Base-by-base conservation (phyloP, 495 filamentous ascomycete species). In the Aspergillus leporis region DNA sequence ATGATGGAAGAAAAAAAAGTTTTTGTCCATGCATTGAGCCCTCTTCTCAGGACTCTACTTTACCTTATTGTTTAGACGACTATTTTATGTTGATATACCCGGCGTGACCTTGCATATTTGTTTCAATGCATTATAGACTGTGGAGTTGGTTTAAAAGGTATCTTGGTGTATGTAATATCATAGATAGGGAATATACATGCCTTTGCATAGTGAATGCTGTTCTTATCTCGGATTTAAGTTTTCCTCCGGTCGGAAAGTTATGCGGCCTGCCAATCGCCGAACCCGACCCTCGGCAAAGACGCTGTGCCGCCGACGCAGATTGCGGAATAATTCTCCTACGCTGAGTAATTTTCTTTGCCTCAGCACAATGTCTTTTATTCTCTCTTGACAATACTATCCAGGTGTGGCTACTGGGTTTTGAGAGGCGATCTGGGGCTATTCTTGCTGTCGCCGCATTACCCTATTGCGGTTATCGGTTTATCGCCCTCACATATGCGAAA, bases 71-170 rank as follows among this genome's bases (percentile, higher is more conserved):
- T 48, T 30, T 53, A 53, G 30, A 47, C 41, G 43, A 48, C 41
- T 56, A 10, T 62, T 62, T 18, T 43, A 60, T 61, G 41, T 60
- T 64, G 65, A 68, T 68, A 68, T 68, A 68, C 62, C 62, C 65
- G 45, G 60, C 45, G 54, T 63, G 34, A 52, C 60, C 19, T 49
- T 62, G 30, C 51, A 43, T 38, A 38, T 51, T 14, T 51, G 28
- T 53, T 54, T 25, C 28, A 53, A 54, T 56, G 60, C 58, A 58
- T 67, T 49, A 62, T 63, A 62, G 59, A 64, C 22, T 30, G 38
- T 31, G 51, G 59, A 61, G 58, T 61, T 63, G 32, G 51, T 43
- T 40, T 49, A 49, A 48, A 43, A 30, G n/a, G 22, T 22, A 47
- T 22, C 12, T 40, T 13, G 36, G 31, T 36, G 38, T 16, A 41